Base-by-base conservation (phyloP, 768 basidiomycete species). In the Candolleomyces aberdarensis region DNA sequence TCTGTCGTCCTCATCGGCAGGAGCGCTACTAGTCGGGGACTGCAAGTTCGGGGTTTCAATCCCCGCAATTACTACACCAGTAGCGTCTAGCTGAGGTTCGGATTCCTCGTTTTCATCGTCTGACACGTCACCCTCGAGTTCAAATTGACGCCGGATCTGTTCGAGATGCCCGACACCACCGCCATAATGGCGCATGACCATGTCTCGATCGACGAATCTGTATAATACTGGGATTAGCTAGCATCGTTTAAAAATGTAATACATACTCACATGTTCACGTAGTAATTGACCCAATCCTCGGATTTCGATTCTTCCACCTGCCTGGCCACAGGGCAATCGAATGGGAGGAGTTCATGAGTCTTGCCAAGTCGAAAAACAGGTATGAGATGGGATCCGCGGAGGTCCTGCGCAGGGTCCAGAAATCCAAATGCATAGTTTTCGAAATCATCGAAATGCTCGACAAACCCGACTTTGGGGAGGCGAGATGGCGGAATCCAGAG, bases 201-300 rank as follows among this genome's bases (percentile, higher is more conserved):
- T 80, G 44, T 80, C 77, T 3, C 73, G 65, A 58, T 79, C 76
- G 10, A 73, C 74, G 59, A 77, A 78, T 5, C 78, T 80, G 41
- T 1, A 31, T 40, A 48, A 48, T 26, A 15, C 43, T 44, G 29
- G 49, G 50, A 54, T 22, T 52, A 46, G 20, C 26, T 32, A 13
- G 40, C 46, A 31, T n/a, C 10, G 10, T 13, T 5, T 5, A 57
- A 11, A 5, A 43, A 11, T 58, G 19, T n/a, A 29, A 20, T 19
- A 58, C 60, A 41, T 1, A 71, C 72, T 62, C 52, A 79, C 78
- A 73, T 71, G 20, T 68, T 72, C 5, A 79, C 72, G 64, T 76
- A 80, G 56, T 69, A 79, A 44, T 63, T 41, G 19, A 48, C 51
- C 67, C 71, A 74, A 56, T 68, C 65, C 19, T 62, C 62, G 0